phyloP scores from a whole-genome alignment of 805 yeast species.

The Hanseniaspora valbyensis region DNA sequence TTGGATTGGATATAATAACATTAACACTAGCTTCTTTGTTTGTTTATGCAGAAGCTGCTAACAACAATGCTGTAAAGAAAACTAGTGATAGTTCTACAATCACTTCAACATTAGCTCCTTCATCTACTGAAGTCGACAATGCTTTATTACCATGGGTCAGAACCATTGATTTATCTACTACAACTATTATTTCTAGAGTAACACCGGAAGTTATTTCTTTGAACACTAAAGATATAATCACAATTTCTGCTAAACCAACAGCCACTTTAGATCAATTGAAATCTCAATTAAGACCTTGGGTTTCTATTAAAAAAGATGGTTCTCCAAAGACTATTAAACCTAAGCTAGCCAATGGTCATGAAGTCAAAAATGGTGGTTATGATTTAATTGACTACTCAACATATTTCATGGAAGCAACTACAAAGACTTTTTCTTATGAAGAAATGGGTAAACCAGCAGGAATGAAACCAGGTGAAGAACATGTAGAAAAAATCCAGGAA shows the following conservation, averaged over 20 bases:
- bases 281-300: constrained; percentile 46
- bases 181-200: constrained; percentile 45
- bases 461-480: constrained; percentile 49
- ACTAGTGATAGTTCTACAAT: too few species aligned
- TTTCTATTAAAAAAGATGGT: constrained; percentile 65
- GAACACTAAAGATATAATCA: constrained; percentile 27
- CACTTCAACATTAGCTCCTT: neutral
- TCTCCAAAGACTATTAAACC: constrained; percentile 71
- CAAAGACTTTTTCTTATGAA: constrained; percentile 45
- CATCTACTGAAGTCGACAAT: constrained; percentile 27
- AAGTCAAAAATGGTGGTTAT: constrained; percentile 59
- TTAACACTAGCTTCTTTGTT: too few species aligned
- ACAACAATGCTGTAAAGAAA: neutral
- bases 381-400: constrained; percentile 64
- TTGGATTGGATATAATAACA: too few species aligned
- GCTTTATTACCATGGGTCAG: constrained; percentile 58
- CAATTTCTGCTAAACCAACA: constrained; percentile 39
- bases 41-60: too few species aligned
- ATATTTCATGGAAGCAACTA: constrained; percentile 61
- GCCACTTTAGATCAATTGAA: constrained; percentile 41
- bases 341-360: constrained; percentile 19
- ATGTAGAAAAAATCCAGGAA: constrained; percentile 42
- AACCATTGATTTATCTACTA: constrained; percentile 40
- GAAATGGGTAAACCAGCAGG: constrained; percentile 57
- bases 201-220: constrained; percentile 58